Conservation (phyloP, 106 monocot species). For the Vanilla planifolia region DNA sequence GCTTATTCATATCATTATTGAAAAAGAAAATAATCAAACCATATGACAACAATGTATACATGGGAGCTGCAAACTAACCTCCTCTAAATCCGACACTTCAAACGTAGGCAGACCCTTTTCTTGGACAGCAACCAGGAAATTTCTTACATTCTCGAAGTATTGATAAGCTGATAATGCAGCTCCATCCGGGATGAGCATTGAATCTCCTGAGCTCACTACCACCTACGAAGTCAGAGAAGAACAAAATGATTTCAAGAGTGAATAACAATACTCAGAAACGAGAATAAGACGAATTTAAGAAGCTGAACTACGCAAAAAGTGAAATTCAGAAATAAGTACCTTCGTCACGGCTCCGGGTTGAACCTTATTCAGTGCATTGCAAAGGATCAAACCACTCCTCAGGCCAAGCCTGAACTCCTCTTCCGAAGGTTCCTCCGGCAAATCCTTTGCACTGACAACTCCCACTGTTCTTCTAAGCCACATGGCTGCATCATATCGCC, state of each 20-base stretch:
- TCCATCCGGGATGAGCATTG: constrained; percentile 60
- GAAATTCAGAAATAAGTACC: constrained; percentile 20
- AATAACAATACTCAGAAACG: neutral
- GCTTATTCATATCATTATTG: too few relatives aligned
- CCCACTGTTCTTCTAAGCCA: constrained; percentile 85
- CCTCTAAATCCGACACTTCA: constrained; percentile 93
- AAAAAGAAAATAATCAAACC: too few relatives aligned
- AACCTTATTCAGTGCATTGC: constrained; percentile 81
- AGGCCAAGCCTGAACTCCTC: constrained; percentile 85
- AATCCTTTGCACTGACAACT: constrained; percentile 52
- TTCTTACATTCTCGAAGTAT: constrained; percentile 96
- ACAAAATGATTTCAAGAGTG: neutral
- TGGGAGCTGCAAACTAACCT: constrained; percentile 38
- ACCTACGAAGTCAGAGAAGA: constrained; percentile 36
- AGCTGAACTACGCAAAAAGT: neutral
- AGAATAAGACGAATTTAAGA: neutral
- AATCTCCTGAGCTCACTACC: constrained; percentile 61
- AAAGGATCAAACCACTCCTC: constrained; percentile 83
- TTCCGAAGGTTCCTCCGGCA: constrained; percentile 85
- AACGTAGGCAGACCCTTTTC: constrained; percentile 84
- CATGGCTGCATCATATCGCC: constrained; percentile 77
- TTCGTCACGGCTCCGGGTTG: constrained; percentile 90
- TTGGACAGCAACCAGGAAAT: constrained; percentile 78
- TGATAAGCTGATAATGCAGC: constrained; percentile 87
- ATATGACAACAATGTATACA: neutral